Conservation (phyloP, 2,329 filamentous ascomycete genomes). For the Sarocladium strictum region DNA sequence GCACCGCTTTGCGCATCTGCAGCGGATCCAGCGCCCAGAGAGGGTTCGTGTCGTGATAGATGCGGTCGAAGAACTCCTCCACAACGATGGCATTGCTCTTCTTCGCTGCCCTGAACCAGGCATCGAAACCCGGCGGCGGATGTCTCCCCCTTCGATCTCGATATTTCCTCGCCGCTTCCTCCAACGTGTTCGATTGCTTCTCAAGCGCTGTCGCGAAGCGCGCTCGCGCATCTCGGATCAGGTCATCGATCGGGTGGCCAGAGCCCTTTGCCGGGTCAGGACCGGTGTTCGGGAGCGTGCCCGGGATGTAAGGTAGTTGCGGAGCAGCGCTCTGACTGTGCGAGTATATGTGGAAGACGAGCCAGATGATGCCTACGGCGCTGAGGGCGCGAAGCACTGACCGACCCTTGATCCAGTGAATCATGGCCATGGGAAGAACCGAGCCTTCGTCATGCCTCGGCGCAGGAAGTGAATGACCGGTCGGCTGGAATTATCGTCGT, state of each 20-base stretch:
- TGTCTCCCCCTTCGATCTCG: conserved; percentile 50
- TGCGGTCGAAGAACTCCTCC: conserved; percentile 59
- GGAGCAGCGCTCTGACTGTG: background rate
- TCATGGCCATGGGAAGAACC: conserved; percentile 5
- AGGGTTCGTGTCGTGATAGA: conserved; percentile 56
- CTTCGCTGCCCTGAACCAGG: conserved; percentile 50
- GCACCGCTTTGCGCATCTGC: conserved; percentile 31
- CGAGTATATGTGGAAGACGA: conserved; percentile 1
- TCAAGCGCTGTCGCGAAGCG: conserved; percentile 37
- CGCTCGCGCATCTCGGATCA: conserved; percentile 40
- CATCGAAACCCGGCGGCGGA: conserved; percentile 56
- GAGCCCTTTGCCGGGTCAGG: background rate
- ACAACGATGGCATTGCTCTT: conserved; percentile 48
- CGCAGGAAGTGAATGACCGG: background rate
- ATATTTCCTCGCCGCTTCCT: conserved; percentile 49
- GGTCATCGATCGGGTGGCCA: conserved; percentile 37
- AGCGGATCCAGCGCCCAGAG: conserved; percentile 51
- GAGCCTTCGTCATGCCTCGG: background rate
- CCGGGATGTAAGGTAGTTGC: background rate
- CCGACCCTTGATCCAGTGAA: conserved; percentile 6
- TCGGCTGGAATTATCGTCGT: background rate
- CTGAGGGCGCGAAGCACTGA: background rate
- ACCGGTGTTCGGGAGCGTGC: background rate
- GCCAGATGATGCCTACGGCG: background rate
- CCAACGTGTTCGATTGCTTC: conserved; percentile 41